Evolutionary conservation across 768 basidiomycete genomes (phyloP).

Genomic region (Symmetrospora coprosmae): DNA sequence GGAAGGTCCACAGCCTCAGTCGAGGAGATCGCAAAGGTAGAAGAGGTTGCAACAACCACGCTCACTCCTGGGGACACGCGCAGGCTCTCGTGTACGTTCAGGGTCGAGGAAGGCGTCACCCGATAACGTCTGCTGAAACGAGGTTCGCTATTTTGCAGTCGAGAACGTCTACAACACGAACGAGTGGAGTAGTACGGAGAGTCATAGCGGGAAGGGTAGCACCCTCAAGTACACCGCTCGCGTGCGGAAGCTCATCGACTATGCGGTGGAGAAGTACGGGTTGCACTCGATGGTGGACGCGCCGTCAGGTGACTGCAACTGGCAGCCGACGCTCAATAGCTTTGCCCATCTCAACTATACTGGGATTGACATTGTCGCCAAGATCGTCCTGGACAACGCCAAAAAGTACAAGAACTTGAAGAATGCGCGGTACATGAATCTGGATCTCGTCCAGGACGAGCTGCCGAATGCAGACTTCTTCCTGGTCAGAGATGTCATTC

Average conservation of each 20-base stretch:
- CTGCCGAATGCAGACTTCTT: not conserved
- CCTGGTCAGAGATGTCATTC: constrained; percentile 4
- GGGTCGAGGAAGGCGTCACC: too few relatives aligned
- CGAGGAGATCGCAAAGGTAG: too few relatives aligned
- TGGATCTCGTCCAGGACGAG: not conserved
- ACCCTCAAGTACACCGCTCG: not conserved
- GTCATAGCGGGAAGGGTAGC: not conserved
- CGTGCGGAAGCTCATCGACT: not conserved
- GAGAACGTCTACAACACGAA: not conserved
- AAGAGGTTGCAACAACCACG: too few relatives aligned
- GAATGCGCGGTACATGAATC: constrained; percentile 2
- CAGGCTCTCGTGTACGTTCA: too few relatives aligned
- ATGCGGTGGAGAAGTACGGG: not conserved
- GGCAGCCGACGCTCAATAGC: not conserved
- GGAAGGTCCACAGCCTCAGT: too few relatives aligned
- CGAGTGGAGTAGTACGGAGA: not conserved
- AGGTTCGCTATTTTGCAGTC: too few relatives aligned
- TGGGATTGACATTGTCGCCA: not conserved
- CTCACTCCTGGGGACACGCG: too few relatives aligned
- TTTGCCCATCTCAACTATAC: constrained; percentile 7
- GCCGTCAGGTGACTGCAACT: not conserved
- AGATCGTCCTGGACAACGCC: not conserved
- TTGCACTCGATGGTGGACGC: not conserved
- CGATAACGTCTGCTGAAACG: too few relatives aligned
- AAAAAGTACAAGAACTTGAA: not conserved